A percentile compares a stretch with the other conserved stretches of the same genome.
Conservation (phyloP, 1,139 yeast species). For the Waltiozyma sp. region DNA sequence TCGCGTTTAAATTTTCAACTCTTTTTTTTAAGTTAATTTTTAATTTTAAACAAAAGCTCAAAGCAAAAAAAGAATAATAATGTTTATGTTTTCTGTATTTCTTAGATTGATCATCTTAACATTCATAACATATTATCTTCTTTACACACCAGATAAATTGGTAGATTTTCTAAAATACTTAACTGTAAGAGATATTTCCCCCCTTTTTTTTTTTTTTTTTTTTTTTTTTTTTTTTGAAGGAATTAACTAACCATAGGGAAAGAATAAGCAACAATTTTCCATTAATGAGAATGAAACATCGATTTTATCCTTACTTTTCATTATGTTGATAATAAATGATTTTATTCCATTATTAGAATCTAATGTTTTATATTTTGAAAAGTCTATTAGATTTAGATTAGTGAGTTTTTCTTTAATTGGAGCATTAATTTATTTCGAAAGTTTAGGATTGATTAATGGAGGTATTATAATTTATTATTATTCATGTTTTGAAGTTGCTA, state of each 20-base stretch:
- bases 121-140: neutral
- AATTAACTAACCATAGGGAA: neutral
- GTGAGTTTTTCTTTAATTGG: neutral
- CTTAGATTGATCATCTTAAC: neutral
- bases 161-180: neutral
- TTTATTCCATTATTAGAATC: conserved; percentile 1
- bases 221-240: too few relatives aligned
- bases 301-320: neutral
- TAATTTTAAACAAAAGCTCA: too few relatives aligned
- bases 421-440: neutral
- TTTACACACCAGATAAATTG: neutral
- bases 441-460: neutral
- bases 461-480: neutral
- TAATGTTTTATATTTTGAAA: conserved; percentile 1
- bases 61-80: too few relatives aligned
- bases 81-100: neutral
- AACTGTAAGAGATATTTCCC: too few relatives aligned
- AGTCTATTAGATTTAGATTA: neutral
- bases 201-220: too few relatives aligned
- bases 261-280: neutral
- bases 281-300: neutral
- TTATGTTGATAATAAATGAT: neutral
- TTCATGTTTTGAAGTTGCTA: neutral
- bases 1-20: too few relatives aligned
- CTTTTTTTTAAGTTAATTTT: too few relatives aligned